Percentiles rank a stretch among this genome's conserved stretches.
These are phyloP conservation scores for Curvularia lunata DNA, from an alignment of 2,329 filamentous ascomycete species.

Conservation along the genomic window DNA sequence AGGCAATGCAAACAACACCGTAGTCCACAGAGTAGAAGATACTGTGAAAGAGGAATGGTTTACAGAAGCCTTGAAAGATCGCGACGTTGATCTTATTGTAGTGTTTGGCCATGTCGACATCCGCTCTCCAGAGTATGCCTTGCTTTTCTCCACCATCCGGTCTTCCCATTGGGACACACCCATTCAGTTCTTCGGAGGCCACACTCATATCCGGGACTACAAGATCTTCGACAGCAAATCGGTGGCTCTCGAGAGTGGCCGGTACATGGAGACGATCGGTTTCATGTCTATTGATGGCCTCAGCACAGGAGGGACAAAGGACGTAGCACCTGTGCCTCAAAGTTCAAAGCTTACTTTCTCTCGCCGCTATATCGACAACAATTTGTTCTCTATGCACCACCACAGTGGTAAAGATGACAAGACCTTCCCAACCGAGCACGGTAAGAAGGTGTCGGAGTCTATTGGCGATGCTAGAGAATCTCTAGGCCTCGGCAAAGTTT, in stretches of 20 bases:
- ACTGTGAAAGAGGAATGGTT: conserved; percentile 90
- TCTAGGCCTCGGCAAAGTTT: conserved; percentile 73
- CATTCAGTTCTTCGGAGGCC: conserved; percentile 90
- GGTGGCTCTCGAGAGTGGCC: conserved; percentile 81
- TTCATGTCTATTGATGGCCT: conserved; percentile 85
- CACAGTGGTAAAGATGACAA: conserved; percentile 75
- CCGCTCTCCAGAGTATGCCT: conserved; percentile 77
- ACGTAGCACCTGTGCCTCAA: conserved; percentile 22
- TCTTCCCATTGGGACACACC: conserved; percentile 78
- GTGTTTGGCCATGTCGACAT: conserved; percentile 86
- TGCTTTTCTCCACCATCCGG: conserved; percentile 80
- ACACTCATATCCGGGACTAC: conserved; percentile 87
- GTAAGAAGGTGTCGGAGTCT: conserved; percentile 71
- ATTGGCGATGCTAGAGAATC: conserved; percentile 73
- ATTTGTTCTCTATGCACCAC: conserved; percentile 80
- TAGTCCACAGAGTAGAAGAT: conserved; percentile 79
- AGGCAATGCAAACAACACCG: conserved; percentile 87
- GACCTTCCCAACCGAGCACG: conserved; percentile 77
- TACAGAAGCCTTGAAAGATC: conserved; percentile 77
- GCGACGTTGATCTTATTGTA: conserved; percentile 82
- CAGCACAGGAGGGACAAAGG: conserved; percentile 49
- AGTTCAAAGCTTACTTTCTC: conserved; percentile 64
- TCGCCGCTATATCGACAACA: conserved; percentile 91
- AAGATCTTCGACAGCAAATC: conserved; percentile 78
- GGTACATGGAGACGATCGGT: conserved; percentile 94